Evolutionary conservation across 2,329 filamentous ascomycete species (phyloP), one percentile per base, ranked within the genome.

Genomic region (Trichophaea hybrida): DNA sequence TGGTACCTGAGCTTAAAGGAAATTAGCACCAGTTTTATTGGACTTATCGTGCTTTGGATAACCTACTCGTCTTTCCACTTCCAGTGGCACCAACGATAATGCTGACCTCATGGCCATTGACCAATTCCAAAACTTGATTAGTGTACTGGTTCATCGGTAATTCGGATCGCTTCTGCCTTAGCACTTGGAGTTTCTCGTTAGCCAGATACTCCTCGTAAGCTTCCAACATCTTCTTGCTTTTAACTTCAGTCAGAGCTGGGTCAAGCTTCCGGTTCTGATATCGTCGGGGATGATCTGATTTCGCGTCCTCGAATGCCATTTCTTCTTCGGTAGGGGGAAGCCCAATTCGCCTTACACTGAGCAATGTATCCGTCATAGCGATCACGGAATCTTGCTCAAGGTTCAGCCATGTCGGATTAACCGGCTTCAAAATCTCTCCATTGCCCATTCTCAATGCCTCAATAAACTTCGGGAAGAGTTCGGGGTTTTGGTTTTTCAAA

Each of bases 1-100:
- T n/a, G 77, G 76, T 6, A 78, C 71, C 67, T 79, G 77, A 5
- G 75, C 77, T 57, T 70, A 68, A 57, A 44, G 44, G 7, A 34
- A 31, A 55, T 66, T 55, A 53, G 69, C 33, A 35, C 37, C n/a
- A 8, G 31, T 31, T 35, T 33, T 40, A 43, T 55, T 55, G 12
- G 1, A 31, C n/a, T 17, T 37, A 35, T 15, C 12, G 2, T 43
- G 24, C 24, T 24, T 38, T 17, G 35, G 5, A 46, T 34, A 13
- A 61, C 67, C 63, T 66, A 69, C 67, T 69, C 1, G 69, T 74
- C 65, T 77, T 77, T 17, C 76, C 75, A 49, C 72, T 74, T 2
- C 74, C 75, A 44, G 74, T 75, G 32, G 74, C 72, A 15, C 74
- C 75, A 52, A 74, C 70, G 59, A 78, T 71, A 51, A 78, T 74